phyloP scores from a whole-genome alignment of 768 basidiomycete genomes.

The Leccinum barrowsii region DNA sequence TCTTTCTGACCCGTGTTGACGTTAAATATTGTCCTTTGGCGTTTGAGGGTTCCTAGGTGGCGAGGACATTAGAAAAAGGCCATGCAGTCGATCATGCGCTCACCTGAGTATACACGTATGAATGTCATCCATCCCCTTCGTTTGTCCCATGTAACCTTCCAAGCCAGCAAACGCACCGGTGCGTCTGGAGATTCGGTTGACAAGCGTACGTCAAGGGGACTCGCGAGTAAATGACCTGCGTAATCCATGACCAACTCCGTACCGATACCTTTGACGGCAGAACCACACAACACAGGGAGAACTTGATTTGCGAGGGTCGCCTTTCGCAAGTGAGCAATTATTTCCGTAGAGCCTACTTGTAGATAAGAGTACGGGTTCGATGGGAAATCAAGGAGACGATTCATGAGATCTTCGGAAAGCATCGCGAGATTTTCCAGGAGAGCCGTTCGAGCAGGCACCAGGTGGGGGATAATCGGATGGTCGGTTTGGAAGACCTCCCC shows the following conservation, averaged over 20 bases:
- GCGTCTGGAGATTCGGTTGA: conserved; percentile 42
- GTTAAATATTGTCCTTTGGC: conserved; percentile 61
- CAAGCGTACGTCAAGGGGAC: conserved; percentile 63
- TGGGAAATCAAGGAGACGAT: conserved; percentile 55
- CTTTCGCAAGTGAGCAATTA: conserved; percentile 63
- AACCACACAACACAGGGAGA: conserved; percentile 79
- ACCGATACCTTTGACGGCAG: conserved; percentile 77
- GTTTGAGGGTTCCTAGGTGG: conserved; percentile 56
- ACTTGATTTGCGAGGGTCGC: conserved; percentile 64
- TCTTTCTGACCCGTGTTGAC: conserved; percentile 66
- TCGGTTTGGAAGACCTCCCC: conserved; percentile 45
- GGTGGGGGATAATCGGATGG: conserved; percentile 68
- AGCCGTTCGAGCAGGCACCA: conserved; percentile 62
- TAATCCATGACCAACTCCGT: conserved; percentile 82
- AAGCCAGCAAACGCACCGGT: conserved; percentile 66
- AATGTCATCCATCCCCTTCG: conserved; percentile 91
- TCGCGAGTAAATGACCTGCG: conserved; percentile 73
- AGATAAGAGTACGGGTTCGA: conserved; percentile 64
- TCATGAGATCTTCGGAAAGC: conserved; percentile 80
- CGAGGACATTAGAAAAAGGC: conserved; percentile 2
- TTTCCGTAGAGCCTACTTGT: conserved; percentile 44
- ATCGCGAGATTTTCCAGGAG: conserved; percentile 78
- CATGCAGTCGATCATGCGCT: conserved; percentile 10
- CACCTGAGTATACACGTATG: conserved; percentile 85
- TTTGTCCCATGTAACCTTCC: conserved; percentile 89